Evolutionary conservation across 75 land plant genomes (phyloP), one percentile per base, ranked within the genome.

Genomic region (Gnetum montanum): DNA sequence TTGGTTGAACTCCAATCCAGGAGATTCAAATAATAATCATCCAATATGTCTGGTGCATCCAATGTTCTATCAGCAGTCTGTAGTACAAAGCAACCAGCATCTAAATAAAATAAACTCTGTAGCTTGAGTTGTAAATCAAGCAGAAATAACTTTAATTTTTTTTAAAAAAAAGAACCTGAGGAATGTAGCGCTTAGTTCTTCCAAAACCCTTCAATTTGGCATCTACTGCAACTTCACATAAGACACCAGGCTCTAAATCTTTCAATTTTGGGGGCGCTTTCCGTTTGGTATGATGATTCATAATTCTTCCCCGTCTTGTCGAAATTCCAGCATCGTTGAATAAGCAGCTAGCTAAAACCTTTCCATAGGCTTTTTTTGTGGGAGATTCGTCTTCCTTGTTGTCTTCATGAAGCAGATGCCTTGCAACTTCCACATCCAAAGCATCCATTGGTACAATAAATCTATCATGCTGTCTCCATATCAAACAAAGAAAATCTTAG

Each of bases 1-100:
- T 77, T 78, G 54, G 35, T 66, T 53, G 60, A 60, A 20, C 85
- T 72, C 81, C 88, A 85, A 46, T 81, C 88, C 34, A 81, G 43
- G 8, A 85, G 49, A 50, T 80, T 85, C 44, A 81, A 26, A 44
- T 80, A 74, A 58, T 65, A 77, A 55, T 85, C 85, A 61, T 77
- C 81, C 1, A 74, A 28, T 36, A 85, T 28, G 4, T 74, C 75
- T 19, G 85, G 81, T 0, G 81, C 85, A 71, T 81, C 81, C 16
- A 81, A 41, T 4, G 77, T 76, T 46, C 80, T 69, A 55, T 76
- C 84, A 3, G 80, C 62, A 36, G 66, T 53, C 83, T 80, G 66
- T 8, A 31, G 3, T 13, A 3, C 2, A 30, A 27, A 2, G 6
- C 4, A 27, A 13, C 23, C 23, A 0, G 20, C 1, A 16, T 49